Evolutionary conservation across 805 yeast genomes (phyloP).

Genomic region (Candida sanyiensis): DNA sequence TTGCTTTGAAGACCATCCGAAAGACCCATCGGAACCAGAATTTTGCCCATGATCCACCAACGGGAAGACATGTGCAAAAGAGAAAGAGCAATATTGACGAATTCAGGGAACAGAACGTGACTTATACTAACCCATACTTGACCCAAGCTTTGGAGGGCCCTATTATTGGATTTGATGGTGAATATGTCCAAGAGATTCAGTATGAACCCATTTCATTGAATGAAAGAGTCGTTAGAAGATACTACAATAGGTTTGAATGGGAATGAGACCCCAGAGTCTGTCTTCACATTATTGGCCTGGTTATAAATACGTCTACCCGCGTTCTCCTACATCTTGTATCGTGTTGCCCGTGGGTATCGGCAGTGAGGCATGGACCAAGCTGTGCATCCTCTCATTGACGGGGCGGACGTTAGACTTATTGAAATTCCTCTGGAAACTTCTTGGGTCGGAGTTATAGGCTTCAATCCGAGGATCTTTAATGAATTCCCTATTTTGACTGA

Average conservation of each 20-base stretch:
- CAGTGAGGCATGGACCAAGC: no score
- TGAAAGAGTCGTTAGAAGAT: conserved; percentile 20
- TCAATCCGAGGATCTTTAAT: no score
- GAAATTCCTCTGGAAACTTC: no score
- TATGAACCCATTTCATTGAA: conserved; percentile 19
- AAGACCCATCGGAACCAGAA: conserved; percentile 1
- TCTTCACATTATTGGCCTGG: no score
- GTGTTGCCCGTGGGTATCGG: no score
- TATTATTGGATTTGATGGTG: conserved; percentile 45
- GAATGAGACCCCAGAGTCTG: no score
- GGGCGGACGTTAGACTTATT: no score
- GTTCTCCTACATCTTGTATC: no score
- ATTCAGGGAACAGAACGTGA: conserved; percentile 32
- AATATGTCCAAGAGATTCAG: conserved; percentile 22
- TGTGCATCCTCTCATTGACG: no score
- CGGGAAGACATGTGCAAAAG: conserved; percentile 14
- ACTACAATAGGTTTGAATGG: conserved; percentile 23
- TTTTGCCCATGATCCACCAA: background rate
- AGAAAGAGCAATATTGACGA: conserved; percentile 25
- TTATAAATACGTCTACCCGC: no score
- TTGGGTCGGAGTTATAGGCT: no score
- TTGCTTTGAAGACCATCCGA: conserved; percentile 74
- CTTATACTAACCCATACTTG: conserved; percentile 74
- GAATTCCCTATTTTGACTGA: no score
- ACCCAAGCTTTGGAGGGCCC: conserved; percentile 78